Base-by-base conservation (phyloP, 768 basidiomycete species). In the Naganishia friedmannii region DNA sequence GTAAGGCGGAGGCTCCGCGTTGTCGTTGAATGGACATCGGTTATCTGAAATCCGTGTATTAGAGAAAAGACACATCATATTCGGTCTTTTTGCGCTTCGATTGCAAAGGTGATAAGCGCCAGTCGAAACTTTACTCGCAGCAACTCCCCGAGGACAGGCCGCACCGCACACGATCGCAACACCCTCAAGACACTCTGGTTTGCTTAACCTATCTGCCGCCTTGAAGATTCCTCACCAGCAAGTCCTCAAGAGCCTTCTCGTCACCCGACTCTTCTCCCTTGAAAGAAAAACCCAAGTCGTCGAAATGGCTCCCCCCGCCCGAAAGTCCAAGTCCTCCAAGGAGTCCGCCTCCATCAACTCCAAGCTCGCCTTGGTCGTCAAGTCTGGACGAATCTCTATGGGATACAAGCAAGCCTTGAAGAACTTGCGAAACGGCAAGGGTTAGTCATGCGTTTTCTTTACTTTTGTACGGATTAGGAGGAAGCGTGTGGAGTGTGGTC, bases 351-450 rank as follows among this genome's bases (percentile, higher is more conserved):
- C 91, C 76, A 94, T 97, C 83, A 85, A 92, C 76, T 87, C 93
- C 77, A 88, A 90, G 79, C 89, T 95, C 71, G 82, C 82, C 65
- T 92, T 99, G 79, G 94, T 96, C 82, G 93, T 97, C 83, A 98
- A 98, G 87, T 97, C 94, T 75, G 95, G 95, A 75, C 70, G 78
- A 84, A 98, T 93, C 88, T 86, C 87, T 67, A 86, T 98, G 72
- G 96, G 96, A 72, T 97, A 97, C 89, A 98, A 98, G 85, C 92
- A 92, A 73, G 92, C 94, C 65, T 86, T 99, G 79, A 97, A 98
- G 87, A 89, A 92, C 84, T 96, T 99, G 91, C 90, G 95, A 81
- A 90, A 83, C 73, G 94, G 96, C 82, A 95, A 96, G 87, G 92
- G 95, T 97, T 83, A 86, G 93, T 78, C 39, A 29, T 23, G 51